A percentile compares a stretch with the other conserved stretches of the same genome.
Conservation (phyloP, 345 rosid genomes). For the Eucalyptus virginea region DNA sequence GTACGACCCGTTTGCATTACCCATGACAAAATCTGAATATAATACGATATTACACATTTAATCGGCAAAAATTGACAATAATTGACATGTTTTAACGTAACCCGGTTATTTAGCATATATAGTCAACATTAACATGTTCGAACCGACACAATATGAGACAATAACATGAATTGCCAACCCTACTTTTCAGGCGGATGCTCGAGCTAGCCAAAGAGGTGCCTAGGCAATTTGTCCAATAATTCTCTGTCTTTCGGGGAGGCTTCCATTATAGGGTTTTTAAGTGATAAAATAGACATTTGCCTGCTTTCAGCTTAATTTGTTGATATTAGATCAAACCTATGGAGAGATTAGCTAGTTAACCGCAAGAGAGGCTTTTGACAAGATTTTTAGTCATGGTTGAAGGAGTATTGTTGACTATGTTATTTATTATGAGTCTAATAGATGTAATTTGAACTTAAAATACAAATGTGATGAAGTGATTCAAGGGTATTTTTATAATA, state of each 20-base stretch:
- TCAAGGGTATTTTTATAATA: too few relatives aligned
- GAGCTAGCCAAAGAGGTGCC: neutral
- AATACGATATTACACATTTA: neutral
- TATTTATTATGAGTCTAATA: too few relatives aligned
- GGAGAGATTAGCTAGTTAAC: neutral
- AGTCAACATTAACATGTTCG: neutral
- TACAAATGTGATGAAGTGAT: too few relatives aligned
- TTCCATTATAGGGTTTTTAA: neutral
- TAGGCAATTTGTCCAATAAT: neutral
- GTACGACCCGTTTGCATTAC: neutral
- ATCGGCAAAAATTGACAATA: neutral
- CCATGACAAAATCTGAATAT: neutral
- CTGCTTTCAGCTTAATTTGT: neutral
- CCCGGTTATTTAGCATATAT: neutral
- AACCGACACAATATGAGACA: neutral
- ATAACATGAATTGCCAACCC: neutral
- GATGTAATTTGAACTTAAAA: too few relatives aligned
- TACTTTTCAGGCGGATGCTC: neutral
- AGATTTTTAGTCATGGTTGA: neutral
- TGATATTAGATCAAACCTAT: neutral
- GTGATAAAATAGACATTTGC: neutral
- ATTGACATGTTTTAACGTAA: neutral
- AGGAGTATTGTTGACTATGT: neutral
- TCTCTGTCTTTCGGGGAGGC: neutral
- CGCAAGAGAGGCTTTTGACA: neutral